A percentile compares a stretch with the other conserved stretches of the same genome.
Evolutionary conservation across 352 stramenopile species (phyloP).

Genomic region (Thraustochytrium sp.): DNA sequence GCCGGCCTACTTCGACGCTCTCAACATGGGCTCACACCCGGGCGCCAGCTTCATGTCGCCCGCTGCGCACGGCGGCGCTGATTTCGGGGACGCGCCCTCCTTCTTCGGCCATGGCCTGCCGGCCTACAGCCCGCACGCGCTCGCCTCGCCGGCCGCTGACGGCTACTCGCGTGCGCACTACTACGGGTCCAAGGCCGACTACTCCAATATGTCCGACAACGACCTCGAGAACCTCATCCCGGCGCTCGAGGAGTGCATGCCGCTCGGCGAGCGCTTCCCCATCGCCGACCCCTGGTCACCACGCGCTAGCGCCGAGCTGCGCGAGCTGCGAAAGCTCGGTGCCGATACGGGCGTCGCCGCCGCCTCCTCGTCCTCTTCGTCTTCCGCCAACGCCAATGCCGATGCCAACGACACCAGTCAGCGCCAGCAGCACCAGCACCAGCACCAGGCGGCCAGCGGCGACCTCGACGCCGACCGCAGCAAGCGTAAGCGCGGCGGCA

Average conservation of each 20-base stretch:
- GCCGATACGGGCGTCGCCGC: neutral
- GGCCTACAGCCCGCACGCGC: constrained; percentile 2
- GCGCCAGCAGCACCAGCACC: too few relatives aligned
- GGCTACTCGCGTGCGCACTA: neutral
- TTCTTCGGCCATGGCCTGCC: neutral
- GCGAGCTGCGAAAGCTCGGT: neutral
- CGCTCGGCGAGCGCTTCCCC: neutral
- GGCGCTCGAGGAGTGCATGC: constrained; percentile 26
- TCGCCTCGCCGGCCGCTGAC: neutral
- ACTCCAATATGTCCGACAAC: neutral
- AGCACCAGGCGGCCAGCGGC: neutral
- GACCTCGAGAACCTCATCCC: constrained; percentile 38
- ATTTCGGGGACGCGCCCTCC: neutral
- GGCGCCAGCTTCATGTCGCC: neutral
- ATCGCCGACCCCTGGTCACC: constrained; percentile 26
- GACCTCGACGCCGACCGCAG: neutral
- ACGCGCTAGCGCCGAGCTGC: neutral
- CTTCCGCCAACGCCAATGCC: too few relatives aligned
- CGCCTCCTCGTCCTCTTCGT: too few relatives aligned
- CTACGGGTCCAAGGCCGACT: neutral
- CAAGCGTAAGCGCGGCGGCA: neutral
- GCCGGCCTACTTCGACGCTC: neutral
- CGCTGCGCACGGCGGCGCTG: neutral
- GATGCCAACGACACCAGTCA: too few relatives aligned
- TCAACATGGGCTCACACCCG: neutral